Evolutionary conservation across 495 filamentous ascomycete genomes (phyloP).

Genomic region (Penicillium daleae): DNA sequence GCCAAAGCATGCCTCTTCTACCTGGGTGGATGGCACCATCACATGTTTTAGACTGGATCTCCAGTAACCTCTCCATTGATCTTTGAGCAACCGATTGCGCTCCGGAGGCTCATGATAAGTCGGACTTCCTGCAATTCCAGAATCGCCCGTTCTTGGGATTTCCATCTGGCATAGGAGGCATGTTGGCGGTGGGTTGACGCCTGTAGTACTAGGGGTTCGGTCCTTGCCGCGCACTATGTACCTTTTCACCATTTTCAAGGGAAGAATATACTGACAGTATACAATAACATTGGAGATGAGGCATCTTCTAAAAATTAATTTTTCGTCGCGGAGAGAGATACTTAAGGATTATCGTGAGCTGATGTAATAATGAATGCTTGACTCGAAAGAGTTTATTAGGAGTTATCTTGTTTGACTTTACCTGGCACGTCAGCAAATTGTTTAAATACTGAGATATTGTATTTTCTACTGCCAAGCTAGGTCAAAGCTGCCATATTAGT

Average conservation of each 20-base stretch:
- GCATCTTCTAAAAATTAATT: not conserved
- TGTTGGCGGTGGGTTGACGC: not conserved
- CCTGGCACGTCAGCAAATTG: no score
- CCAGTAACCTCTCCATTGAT: slow-evolving; percentile 4
- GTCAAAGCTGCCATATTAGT: not conserved
- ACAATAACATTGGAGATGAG: not conserved
- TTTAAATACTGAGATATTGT: no score
- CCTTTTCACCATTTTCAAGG: not conserved
- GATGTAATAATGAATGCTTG: not conserved
- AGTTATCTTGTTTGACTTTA: no score
- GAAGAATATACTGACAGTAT: not conserved
- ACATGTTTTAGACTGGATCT: slow-evolving; percentile 6
- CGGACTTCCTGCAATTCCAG: not conserved
- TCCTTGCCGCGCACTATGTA: not conserved
- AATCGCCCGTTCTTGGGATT: not conserved
- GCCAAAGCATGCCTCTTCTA: slow-evolving; percentile 9
- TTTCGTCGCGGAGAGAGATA: not conserved
- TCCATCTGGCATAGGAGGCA: not conserved
- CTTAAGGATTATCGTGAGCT: not conserved
- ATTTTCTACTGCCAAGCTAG: no score
- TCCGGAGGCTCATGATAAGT: no score
- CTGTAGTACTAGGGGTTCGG: not conserved
- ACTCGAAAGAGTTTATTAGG: no score
- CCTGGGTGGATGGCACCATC: slow-evolving; percentile 8
- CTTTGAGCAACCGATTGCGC: not conserved